These are phyloP conservation scores for Eremochloa ophiuroides DNA, from an alignment of 176 grass and related monocot species.

Conservation along the genomic window DNA sequence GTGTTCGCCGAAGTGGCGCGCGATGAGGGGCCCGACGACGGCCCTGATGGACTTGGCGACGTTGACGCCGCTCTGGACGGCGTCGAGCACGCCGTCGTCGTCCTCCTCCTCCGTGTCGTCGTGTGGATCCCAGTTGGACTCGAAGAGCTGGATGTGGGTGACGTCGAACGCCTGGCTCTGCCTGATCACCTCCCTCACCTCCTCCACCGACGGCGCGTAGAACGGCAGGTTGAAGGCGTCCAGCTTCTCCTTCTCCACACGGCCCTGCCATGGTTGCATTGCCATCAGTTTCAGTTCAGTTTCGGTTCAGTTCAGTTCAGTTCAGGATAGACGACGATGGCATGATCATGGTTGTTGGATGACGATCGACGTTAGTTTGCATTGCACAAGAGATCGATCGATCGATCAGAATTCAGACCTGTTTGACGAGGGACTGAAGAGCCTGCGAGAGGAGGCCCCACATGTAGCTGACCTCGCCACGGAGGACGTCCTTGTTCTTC, in stretches of 20 bases:
- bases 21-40: constrained; percentile 31
- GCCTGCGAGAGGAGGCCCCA: constrained; percentile 30
- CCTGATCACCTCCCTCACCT: constrained; percentile 36
- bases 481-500: background rate
- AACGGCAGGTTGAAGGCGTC: constrained; percentile 56
- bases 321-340: no score
- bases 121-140: constrained; percentile 47
- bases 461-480: constrained; percentile 20
- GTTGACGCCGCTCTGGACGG: constrained; percentile 36
- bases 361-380: no score
- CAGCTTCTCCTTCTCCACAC: constrained; percentile 51
- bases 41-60: constrained; percentile 36
- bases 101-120: constrained; percentile 18
- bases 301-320: no score
- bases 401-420: no score
- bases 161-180: constrained; percentile 42
- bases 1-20: constrained; percentile 21
- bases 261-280: constrained; percentile 21
- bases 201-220: constrained; percentile 58
- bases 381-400: no score
- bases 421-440: constrained; percentile 33
- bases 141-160: constrained; percentile 31
- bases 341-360: no score
- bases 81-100: constrained; percentile 18
- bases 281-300: no score